Conservation (phyloP, 768 basidiomycete genomes). For the Lactifluus piperatus region DNA sequence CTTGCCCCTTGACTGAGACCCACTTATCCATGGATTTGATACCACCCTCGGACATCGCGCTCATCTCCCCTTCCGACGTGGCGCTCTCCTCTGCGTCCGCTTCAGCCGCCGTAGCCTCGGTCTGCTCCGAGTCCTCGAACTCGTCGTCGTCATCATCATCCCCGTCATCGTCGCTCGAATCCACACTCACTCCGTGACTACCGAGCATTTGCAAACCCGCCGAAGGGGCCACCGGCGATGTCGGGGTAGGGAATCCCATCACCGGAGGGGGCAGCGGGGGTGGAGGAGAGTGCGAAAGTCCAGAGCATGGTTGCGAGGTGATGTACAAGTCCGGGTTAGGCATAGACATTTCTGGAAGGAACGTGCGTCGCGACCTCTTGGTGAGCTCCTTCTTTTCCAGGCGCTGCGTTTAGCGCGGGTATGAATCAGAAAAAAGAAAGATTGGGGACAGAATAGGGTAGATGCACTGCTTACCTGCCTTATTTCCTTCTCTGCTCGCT, state of each 20-base stretch:
- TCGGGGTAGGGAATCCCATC: conserved; percentile 8
- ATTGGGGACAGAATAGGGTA: background rate
- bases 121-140: conserved; percentile 40
- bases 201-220: background rate
- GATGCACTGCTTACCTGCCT: conserved; percentile 14
- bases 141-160: conserved; percentile 40
- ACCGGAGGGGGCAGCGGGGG: conserved; percentile 1
- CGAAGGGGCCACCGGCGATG: conserved; percentile 6
- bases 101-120: conserved; percentile 46
- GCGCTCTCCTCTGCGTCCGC: conserved; percentile 71
- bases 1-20: conserved; percentile 60
- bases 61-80: conserved; percentile 58
- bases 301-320: background rate
- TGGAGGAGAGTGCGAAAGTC: background rate
- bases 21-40: conserved; percentile 55
- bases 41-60: conserved; percentile 22
- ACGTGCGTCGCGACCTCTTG: conserved; percentile 8
- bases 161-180: conserved; percentile 23
- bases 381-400: conserved; percentile 22
- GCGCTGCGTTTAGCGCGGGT: conserved; percentile 19
- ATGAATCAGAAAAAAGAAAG: background rate
- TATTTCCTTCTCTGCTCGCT: conserved; percentile 18
- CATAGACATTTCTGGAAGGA: conserved; percentile 4
- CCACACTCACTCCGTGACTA: conserved; percentile 5
- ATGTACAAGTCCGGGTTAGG: conserved; percentile 4